Percentiles rank a stretch among this genome's conserved stretches.
phyloP scores from a whole-genome alignment of 306 rosid species.

The Fagus sylvatica region DNA sequence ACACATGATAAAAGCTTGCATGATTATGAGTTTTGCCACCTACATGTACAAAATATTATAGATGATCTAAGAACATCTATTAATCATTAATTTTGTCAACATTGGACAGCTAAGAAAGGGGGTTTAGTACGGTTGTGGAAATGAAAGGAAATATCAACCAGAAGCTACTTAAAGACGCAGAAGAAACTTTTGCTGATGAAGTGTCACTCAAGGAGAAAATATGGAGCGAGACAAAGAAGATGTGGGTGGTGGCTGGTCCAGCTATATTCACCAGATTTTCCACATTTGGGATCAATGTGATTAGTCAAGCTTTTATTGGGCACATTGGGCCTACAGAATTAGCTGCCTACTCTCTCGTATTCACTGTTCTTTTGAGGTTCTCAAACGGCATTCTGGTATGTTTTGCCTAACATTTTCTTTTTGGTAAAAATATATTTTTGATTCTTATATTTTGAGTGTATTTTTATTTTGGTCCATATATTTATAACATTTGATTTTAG shows the following conservation, averaged over 20 bases:
- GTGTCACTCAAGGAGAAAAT: slow-evolving; percentile 4
- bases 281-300: slow-evolving; percentile 22
- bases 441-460: too few species aligned
- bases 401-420: not conserved
- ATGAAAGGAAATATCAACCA: not conserved
- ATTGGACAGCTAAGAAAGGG: too few species aligned
- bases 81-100: too few species aligned
- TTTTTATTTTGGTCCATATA: too few species aligned
- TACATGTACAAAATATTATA: too few species aligned
- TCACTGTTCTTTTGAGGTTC: slow-evolving; percentile 27
- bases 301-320: slow-evolving; percentile 32
- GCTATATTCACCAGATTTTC: slow-evolving; percentile 28
- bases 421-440: too few species aligned
- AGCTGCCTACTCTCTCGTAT: slow-evolving; percentile 25
- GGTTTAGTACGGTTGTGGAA: not conserved
- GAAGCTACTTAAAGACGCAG: not conserved
- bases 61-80: too few species aligned
- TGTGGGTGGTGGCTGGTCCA: slow-evolving; percentile 29
- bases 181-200: not conserved
- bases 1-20: too few species aligned
- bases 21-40: too few species aligned
- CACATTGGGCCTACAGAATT: slow-evolving; percentile 23
- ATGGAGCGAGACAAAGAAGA: slow-evolving; percentile 26
- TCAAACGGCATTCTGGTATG: slow-evolving; percentile 29
- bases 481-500: too few species aligned